phyloP scores from a whole-genome alignment of 148 eudicot genomes.

The Camellia sinensis region DNA sequence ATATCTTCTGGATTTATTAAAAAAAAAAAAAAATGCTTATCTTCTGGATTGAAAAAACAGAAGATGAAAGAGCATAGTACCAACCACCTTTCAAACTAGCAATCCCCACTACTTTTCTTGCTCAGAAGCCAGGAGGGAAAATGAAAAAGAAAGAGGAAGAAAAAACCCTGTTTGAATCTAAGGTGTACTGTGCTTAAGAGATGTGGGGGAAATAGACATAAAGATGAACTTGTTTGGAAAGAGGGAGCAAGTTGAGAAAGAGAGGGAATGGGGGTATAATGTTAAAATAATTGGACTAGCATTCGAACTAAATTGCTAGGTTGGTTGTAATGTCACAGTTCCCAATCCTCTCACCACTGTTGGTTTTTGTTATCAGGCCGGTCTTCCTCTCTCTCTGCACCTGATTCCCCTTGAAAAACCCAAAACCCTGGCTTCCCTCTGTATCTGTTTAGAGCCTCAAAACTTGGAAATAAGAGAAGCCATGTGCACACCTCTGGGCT shows the following conservation, averaged over 20 bases:
- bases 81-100: neutral
- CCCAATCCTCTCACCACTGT: slow-evolving; percentile 25
- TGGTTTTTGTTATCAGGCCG: slow-evolving; percentile 27
- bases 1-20: neutral
- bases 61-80: neutral
- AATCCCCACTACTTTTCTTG: slow-evolving; percentile 10
- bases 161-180: slow-evolving; percentile 12
- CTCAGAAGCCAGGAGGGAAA: neutral
- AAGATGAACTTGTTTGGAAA: neutral
- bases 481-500: slow-evolving; percentile 77
- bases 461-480: slow-evolving; percentile 69
- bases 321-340: slow-evolving; percentile 26
- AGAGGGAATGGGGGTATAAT: neutral
- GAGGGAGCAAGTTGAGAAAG: slow-evolving; percentile 4
- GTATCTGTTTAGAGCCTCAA: slow-evolving; percentile 47
- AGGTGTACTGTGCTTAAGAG: slow-evolving; percentile 3
- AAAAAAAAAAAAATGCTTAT: neutral
- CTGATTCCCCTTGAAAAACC: no score
- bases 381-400: slow-evolving; percentile 40
- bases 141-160: neutral
- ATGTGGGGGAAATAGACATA: slow-evolving; percentile 1
- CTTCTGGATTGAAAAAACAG: neutral
- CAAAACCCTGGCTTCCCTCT: slow-evolving; percentile 6
- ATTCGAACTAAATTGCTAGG: slow-evolving; percentile 6
- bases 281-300: slow-evolving; percentile 1